Conservation (phyloP, 2,329 filamentous ascomycete genomes). For the Claviceps humidiphila region DNA sequence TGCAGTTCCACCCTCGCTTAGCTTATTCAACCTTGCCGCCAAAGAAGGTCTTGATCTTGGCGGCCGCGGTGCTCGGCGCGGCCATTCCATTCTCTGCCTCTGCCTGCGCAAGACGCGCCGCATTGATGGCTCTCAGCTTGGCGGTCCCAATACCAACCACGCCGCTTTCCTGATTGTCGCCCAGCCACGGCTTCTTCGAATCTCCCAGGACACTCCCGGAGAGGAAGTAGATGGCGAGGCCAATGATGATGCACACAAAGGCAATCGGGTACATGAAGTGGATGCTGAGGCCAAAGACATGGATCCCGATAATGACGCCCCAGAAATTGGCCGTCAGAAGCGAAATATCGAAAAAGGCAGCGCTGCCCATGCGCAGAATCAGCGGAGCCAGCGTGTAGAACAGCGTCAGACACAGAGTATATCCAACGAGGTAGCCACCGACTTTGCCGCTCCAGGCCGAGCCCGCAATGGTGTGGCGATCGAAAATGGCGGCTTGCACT, state of each 20-base stretch:
- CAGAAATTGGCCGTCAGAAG: constrained; percentile 93
- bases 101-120: constrained; percentile 29
- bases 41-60: constrained; percentile 2
- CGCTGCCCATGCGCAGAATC: constrained; percentile 76
- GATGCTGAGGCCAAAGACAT: constrained; percentile 67
- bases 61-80: neutral
- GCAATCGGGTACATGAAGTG: constrained; percentile 93
- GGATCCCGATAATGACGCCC: constrained; percentile 84
- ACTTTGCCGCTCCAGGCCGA: constrained; percentile 25
- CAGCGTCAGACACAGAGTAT: constrained; percentile 66
- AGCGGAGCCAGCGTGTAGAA: constrained; percentile 86
- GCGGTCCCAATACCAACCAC: constrained; percentile 74
- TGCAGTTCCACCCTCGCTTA: neutral
- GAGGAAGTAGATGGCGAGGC: constrained; percentile 78
- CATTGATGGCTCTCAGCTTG: constrained; percentile 57
- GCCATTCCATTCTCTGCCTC: constrained; percentile 16
- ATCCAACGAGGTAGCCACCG: constrained; percentile 76
- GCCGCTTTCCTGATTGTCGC: constrained; percentile 70
- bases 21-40: neutral
- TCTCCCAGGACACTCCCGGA: constrained; percentile 73
- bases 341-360: constrained; percentile 94
- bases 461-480: constrained; percentile 35
- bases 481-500: constrained; percentile 81
- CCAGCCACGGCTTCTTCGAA: constrained; percentile 89
- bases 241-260: constrained; percentile 82